Base-by-base conservation (phyloP, 2,329 filamentous ascomycete genomes). In the Ceratocystis albifundus region DNA sequence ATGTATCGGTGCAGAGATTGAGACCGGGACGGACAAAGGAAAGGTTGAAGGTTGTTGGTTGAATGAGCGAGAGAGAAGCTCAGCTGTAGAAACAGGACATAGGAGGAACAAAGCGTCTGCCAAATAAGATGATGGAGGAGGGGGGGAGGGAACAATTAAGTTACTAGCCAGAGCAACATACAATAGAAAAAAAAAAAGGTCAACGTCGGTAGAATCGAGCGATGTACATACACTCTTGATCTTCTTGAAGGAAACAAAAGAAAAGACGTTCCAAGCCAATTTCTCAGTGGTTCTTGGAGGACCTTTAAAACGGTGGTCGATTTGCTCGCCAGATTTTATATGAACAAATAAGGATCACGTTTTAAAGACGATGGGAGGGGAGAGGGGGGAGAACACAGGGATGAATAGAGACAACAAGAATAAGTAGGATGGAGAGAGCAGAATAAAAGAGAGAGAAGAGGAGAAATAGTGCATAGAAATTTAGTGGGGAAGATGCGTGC, bases 81-180 rank as follows among this genome's bases (percentile, higher is more conserved):
- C 48, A 50, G 48, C 48, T 50, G 48, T 22, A 50, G 36, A 15
- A 41, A 41, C 36, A 12, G 36, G 12, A 41, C 36, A 41, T 7
- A 36, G 48, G 48, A 50, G 17, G 48, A 50, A 50, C 48, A 50
- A 25, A 50, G 48, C 20, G 48, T 12, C 48, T 12, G 48, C 22
- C 22, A 25, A 20, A 25, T 4, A 55, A 28, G 50, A 55, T 8
- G 50, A 55, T 28, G 25, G 22, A n/a, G n/a, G n/a, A n/a, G n/a
- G n/a, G n/a, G n/a, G n/a, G n/a, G n/a, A n/a, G 30, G 15, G 17
- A 17, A 4, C 10, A 41, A 41, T 41, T 12, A 41, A 30, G 53
- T 57, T 57, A 28, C 53, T 57, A 57, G 53, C 53, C 53, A 57
- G 53, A 57, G 53, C 53, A 57, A 57, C 53, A 4, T 28, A 30